phyloP scores from a whole-genome alignment of 2,329 filamentous ascomycete species.

The Talaromyces funiculosus region DNA sequence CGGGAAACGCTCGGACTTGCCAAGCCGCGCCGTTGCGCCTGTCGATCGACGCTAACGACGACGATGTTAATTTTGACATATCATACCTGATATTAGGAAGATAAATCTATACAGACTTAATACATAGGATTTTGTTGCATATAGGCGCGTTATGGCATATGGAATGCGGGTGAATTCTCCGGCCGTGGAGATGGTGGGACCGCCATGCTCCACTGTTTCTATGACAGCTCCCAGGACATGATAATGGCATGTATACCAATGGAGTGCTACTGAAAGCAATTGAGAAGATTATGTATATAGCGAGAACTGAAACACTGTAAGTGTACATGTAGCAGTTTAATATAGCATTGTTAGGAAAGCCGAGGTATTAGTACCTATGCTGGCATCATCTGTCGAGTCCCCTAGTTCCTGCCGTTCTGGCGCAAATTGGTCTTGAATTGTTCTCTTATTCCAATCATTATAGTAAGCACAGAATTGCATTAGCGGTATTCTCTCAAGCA shows the following conservation, averaged over 20 bases:
- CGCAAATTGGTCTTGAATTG: neutral
- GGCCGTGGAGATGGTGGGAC: neutral
- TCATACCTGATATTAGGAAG: no score
- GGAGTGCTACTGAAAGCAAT: neutral
- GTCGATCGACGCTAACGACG: neutral
- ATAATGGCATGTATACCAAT: neutral
- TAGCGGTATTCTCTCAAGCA: neutral
- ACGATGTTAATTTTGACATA: no score
- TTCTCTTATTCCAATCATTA: neutral
- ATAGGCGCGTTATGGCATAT: no score
- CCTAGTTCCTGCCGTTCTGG: neutral
- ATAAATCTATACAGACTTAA: no score
- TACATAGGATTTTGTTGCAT: neutral
- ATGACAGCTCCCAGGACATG: neutral
- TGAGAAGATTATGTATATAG: no score
- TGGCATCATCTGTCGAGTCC: neutral
- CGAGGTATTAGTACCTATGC: neutral
- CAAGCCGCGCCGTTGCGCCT: neutral
- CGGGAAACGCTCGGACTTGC: constrained; percentile 1
- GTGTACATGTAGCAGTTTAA: neutral
- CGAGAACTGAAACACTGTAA: no score
- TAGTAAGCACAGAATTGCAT: neutral
- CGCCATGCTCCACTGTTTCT: neutral
- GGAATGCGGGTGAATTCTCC: neutral
- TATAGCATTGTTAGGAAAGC: neutral